These are phyloP conservation scores for Tulasnella calospora DNA, from an alignment of 768 basidiomycete genomes.

Conservation along the genomic window DNA sequence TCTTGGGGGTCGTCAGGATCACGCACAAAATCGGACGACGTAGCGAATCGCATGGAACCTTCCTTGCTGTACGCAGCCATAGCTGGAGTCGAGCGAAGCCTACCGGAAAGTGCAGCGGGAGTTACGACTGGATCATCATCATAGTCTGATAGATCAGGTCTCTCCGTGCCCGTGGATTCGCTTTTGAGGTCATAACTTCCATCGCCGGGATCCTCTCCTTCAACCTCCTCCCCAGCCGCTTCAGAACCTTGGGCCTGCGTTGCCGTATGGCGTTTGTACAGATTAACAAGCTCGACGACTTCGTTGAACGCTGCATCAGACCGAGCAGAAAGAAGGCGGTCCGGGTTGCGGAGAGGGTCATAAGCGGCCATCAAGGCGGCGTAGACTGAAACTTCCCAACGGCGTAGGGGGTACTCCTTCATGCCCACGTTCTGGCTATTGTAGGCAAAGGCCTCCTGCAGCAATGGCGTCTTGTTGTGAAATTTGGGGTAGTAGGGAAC, in stretches of 20 bases:
- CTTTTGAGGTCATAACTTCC: no score
- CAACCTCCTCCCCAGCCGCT: no score
- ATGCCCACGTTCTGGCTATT: background rate
- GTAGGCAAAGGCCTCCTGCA: background rate
- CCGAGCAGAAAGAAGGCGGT: background rate
- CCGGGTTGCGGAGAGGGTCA: background rate
- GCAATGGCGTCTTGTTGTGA: background rate
- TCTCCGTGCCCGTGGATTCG: no score
- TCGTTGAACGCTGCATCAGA: background rate
- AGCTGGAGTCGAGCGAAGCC: background rate
- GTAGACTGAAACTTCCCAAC: background rate
- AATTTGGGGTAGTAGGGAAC: background rate
- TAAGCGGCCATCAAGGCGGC: background rate
- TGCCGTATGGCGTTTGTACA: background rate
- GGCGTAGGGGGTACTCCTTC: background rate
- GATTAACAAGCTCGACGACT: background rate
- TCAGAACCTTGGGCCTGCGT: background rate
- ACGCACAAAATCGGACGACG: no score
- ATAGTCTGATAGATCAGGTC: background rate
- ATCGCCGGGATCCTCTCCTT: no score
- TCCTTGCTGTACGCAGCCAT: no score
- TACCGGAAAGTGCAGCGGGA: background rate
- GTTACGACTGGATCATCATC: background rate
- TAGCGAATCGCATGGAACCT: no score
- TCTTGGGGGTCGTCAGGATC: no score